phyloP scores from a whole-genome alignment of 139 green algal species.

The Tetradesmus obliquus region DNA sequence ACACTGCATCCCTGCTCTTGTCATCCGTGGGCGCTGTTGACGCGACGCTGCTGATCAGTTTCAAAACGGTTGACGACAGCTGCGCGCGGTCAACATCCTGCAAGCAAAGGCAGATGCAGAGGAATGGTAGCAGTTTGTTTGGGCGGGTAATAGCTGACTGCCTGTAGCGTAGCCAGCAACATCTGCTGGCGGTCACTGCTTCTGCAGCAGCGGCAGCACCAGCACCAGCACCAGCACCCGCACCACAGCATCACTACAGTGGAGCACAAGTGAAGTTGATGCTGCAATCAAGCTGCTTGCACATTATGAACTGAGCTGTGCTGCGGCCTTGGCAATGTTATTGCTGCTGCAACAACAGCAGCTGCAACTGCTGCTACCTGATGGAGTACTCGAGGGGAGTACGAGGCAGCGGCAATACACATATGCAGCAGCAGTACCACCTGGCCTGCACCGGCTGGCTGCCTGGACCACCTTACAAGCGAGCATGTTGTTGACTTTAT shows the following conservation, averaged over 20 bases:
- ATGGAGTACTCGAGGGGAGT: background rate
- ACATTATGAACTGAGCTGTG: too few species aligned
- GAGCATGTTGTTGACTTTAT: too few species aligned
- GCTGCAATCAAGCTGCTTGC: background rate
- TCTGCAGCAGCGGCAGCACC: background rate
- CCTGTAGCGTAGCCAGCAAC: background rate
- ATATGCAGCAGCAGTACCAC: background rate
- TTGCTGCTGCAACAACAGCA: background rate
- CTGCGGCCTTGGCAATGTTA: background rate
- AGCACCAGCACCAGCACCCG: background rate
- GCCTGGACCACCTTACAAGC: background rate
- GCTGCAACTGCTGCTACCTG: too few species aligned
- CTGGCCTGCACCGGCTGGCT: background rate
- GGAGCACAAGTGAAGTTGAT: background rate
- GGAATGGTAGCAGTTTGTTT: background rate
- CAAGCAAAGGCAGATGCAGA: background rate
- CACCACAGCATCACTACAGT: background rate
- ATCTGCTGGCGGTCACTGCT: background rate
- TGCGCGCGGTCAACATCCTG: constrained; percentile 49
- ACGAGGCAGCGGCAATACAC: background rate
- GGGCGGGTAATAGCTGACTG: background rate
- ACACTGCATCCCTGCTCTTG: constrained; percentile 40
- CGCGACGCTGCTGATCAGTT: constrained; percentile 45
- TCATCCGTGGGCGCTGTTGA: constrained; percentile 45
- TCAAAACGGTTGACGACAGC: constrained; percentile 14